phyloP scores from a whole-genome alignment of 495 filamentous ascomycete genomes.

The Xylaria venustula region DNA sequence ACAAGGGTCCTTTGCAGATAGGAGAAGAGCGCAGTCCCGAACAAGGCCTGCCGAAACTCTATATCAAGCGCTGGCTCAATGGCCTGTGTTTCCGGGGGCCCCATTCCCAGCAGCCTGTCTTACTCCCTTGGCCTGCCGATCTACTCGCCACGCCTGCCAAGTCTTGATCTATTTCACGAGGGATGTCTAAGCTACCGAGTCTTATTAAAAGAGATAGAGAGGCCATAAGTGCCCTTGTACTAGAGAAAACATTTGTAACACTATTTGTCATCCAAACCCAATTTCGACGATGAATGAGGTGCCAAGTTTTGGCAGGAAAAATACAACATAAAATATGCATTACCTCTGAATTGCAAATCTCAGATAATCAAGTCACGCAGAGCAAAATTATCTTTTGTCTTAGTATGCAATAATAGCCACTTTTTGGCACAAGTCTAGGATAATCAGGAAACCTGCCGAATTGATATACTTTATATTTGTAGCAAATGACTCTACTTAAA shows the following conservation, averaged over 20 bases:
- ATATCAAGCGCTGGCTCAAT: constrained; percentile 31
- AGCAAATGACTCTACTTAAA: too few species aligned
- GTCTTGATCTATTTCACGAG: not conserved
- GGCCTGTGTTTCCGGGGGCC: constrained; percentile 26
- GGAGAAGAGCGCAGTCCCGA: not conserved
- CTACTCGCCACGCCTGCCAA: constrained; percentile 16
- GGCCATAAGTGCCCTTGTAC: not conserved
- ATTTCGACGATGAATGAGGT: not conserved
- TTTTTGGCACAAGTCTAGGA: too few species aligned
- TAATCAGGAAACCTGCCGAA: too few species aligned
- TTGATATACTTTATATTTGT: too few species aligned
- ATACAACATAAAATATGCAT: too few species aligned
- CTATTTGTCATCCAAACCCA: not conserved
- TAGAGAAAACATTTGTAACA: not conserved
- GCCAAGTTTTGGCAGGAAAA: not conserved
- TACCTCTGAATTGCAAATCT: too few species aligned
- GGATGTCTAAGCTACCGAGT: not conserved
- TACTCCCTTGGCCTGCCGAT: constrained; percentile 31
- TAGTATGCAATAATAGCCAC: too few species aligned
- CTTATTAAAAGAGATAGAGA: not conserved
- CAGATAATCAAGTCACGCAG: too few species aligned
- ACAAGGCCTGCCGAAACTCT: constrained; percentile 19
- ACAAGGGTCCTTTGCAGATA: not conserved
- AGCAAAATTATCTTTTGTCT: too few species aligned
- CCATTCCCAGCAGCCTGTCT: constrained; percentile 9